These are phyloP conservation scores for Acer campestre DNA, from an alignment of 345 rosid genomes.

Conservation along the genomic window DNA sequence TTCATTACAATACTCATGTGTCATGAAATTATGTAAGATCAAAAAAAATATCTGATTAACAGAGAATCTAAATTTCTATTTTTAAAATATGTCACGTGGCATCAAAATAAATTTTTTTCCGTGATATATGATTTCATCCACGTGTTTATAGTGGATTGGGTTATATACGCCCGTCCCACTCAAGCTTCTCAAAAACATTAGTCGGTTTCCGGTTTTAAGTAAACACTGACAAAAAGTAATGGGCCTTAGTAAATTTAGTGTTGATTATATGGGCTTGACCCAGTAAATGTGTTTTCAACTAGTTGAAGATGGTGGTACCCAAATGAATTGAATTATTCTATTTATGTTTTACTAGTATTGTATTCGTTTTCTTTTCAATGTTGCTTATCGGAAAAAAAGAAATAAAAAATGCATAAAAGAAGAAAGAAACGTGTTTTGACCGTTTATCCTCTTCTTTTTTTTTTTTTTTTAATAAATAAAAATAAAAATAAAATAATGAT, in stretches of 20 bases:
- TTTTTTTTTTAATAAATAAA: no score
- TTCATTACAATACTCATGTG: no score
- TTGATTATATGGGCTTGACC: background rate
- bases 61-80: no score
- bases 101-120: no score
- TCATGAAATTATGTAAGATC: no score
- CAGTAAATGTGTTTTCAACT: background rate
- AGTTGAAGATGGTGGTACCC: background rate
- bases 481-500: no score
- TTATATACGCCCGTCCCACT: no score
- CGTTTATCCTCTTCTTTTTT: background rate
- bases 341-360: background rate
- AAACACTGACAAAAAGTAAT: background rate
- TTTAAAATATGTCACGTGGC: no score
- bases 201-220: no score
- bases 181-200: no score
- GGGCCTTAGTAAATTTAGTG: background rate
- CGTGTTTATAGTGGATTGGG: no score
- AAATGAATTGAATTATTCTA: slow-evolving; percentile 19
- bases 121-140: no score
- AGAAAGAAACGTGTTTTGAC: slow-evolving; percentile 34
- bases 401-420: background rate
- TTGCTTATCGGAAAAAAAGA: background rate
- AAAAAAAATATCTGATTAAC: rapidly evolving
- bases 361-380: background rate